Base-by-base conservation (phyloP, 2,329 filamentous ascomycete genomes). In the Nakataea oryzae region DNA sequence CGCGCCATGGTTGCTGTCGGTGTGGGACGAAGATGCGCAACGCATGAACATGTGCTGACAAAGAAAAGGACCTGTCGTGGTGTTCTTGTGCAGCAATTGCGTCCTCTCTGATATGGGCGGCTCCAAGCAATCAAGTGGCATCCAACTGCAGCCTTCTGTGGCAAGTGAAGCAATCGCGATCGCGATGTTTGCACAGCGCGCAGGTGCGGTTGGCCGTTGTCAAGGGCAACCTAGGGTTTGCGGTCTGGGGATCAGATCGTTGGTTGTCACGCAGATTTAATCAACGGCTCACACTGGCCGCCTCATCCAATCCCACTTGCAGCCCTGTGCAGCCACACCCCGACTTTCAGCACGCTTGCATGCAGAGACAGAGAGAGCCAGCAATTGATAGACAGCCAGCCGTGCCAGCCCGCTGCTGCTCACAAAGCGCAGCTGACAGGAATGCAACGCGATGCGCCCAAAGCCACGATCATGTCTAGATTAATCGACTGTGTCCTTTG, bases 1-100 rank as follows among this genome's bases (percentile, higher is more conserved):
- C 62, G 62, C 47, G 62, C 60, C 64, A 65, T 65, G n/a, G n/a
- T 30, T 12, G 60, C 29, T 54, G 17, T 17, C 17, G 41, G 41
- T n/a, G 21, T 50, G n/a, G n/a, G n/a, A n/a, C n/a, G n/a, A n/a
- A n/a, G n/a, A n/a, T n/a, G 41, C 41, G 21, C 3, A 21, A 12
- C 21, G 41, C 21, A n/a, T 50, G 3, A 9, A 21, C 41, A 9
- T n/a, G 41, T 1, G 41, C n/a, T 50, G 41, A 8, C 5, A 50
- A n/a, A 7, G n/a, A 50, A 50, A 50, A 3, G 14, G 8, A n/a
- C 41, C 2, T 9, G 41, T n/a, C n/a, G 6, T 6, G 41, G n/a
- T 50, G 7, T 12, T 50, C 17, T 50, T 50, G 5, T 21, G 11
- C 17, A 7, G 2, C 8, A 17, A 12, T n/a, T 3, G 11, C 21